Conservation (phyloP, 2,329 filamentous ascomycete species). For the Claviceps fusiformis region DNA sequence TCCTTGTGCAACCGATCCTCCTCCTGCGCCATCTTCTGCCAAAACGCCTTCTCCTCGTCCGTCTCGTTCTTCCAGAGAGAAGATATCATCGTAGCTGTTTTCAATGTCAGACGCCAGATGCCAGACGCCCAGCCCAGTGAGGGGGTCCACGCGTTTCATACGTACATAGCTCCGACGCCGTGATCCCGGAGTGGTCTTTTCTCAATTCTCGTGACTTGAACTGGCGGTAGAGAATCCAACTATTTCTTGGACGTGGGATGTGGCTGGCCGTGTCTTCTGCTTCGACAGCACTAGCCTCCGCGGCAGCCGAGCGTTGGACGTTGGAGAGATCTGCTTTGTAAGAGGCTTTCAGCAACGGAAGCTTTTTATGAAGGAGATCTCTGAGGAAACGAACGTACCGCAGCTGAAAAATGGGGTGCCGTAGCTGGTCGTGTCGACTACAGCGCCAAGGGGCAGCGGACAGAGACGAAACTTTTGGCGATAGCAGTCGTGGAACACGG, state of each 20-base stretch:
- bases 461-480: constrained; percentile 15
- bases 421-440: constrained; percentile 6
- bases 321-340: not conserved
- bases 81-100: constrained; percentile 14
- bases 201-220: constrained; percentile 13
- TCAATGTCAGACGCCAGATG: not conserved
- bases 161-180: constrained; percentile 16
- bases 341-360: not conserved
- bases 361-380: not conserved
- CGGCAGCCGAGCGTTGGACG: not conserved
- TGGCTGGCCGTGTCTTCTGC: constrained; percentile 1
- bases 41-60: constrained; percentile 11
- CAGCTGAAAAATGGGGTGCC: constrained; percentile 10
- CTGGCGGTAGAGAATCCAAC: constrained; percentile 22
- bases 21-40: constrained; percentile 10
- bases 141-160: constrained; percentile 12
- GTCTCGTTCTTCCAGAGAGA: constrained; percentile 17
- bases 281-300: not conserved
- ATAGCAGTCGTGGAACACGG: constrained; percentile 12
- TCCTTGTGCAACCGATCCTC: constrained; percentile 16
- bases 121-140: too few relatives aligned
- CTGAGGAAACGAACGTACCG: constrained; percentile 11
- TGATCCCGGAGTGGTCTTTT: constrained; percentile 12
- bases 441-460: constrained; percentile 9
- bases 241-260: constrained; percentile 18